Base-by-base conservation (phyloP, 23 red algal species). In the Pyropia haitanensis region DNA sequence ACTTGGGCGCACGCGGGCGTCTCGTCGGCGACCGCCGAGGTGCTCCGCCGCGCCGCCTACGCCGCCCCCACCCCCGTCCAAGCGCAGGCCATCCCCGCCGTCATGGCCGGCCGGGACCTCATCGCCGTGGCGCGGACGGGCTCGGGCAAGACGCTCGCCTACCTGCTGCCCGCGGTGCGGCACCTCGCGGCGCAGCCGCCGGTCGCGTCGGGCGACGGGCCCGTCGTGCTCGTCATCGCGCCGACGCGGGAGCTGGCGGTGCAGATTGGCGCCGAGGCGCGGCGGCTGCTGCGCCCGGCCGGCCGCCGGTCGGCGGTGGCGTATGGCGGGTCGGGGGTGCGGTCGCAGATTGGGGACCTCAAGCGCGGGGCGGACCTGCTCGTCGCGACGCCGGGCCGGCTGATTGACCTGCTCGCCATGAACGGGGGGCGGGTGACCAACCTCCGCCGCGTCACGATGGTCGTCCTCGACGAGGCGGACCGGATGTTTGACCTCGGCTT, bases 401-500 rank as follows among this genome's bases (percentile, higher is more conserved):
- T 98, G 85, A 98, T 98, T 26, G 85, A 89, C 54, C 76, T 98
- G 28, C 80, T 98, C 27, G 81, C 85, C 18, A 86, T 90, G 85
- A 98, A 98, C 26, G 50, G 60, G 14, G 94, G 94, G 5, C 64
- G 94, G 18, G 74, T 91, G 18, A 75, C 81, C 33, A 85, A 90
- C 56, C 68, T 98, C 16, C 76, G 64, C n/a, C 67, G 85, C 27
- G 86, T 90, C 51, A 90, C 94, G 19, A 73, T 87, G 26, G 72
- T 98, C 5, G 79, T 90, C 32, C 44, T 98, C 18, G 94, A 98
- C 63, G 94, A 98, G 60, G 94, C 86, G 34, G 94, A 98, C 60
- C 73, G 94, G 16, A 89, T 98, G 77, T 90, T 98, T 63, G 94
- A 98, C 68, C 71, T 98, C 80, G 94, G 94, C 7, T 98, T 98